Evolutionary conservation across 495 filamentous ascomycete species (phyloP), one percentile per base, ranked within the genome.

Genomic region (Astrothelium subdiscretum): DNA sequence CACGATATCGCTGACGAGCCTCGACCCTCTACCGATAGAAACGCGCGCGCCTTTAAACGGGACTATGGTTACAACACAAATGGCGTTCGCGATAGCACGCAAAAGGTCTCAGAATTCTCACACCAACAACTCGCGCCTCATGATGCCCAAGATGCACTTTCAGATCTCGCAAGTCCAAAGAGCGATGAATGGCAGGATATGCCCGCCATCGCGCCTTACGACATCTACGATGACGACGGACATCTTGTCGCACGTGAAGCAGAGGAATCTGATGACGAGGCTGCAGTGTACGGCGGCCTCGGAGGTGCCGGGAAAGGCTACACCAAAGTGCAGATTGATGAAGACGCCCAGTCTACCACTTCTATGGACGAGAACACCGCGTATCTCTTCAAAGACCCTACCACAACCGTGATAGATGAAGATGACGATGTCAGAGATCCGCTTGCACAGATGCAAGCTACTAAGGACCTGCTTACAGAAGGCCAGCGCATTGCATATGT

Each of bases 341-440:
- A 99, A 63, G 94, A 99, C 75, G 90, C 86, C 1, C 83, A 94
- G 71, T 96, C 91, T 42, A 86, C 87, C 51, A 97, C 90, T 12
- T 96, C 91, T 75, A 85, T 99, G 85, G 94, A 99, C 70, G 94
- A 99, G 58, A 92, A 97, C 70, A 97, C 95, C 1, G 85, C 88
- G 59, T 99, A 99, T 70, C 79, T 99, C 12, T 98, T 99, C 75
- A 92, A 89, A 70, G 82, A 83, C 44, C 83, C 82, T 12, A 71
- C 75, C 35, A 81, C 77, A 32, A 88, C 83, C 11, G 76, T 88
- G 29, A 88, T 87, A 32, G 89, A 89, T 29, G 91, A 95, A 24
- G 89, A 90, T 52, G 74, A 75, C 31, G 65, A 82, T 84, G 65
- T 83, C 10, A 60, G 92, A 54, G 94, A 97, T 76, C 82, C 90